These are phyloP conservation scores for Fragaria iinumae DNA, from an alignment of 306 rosid genomes.

Conservation along the genomic window DNA sequence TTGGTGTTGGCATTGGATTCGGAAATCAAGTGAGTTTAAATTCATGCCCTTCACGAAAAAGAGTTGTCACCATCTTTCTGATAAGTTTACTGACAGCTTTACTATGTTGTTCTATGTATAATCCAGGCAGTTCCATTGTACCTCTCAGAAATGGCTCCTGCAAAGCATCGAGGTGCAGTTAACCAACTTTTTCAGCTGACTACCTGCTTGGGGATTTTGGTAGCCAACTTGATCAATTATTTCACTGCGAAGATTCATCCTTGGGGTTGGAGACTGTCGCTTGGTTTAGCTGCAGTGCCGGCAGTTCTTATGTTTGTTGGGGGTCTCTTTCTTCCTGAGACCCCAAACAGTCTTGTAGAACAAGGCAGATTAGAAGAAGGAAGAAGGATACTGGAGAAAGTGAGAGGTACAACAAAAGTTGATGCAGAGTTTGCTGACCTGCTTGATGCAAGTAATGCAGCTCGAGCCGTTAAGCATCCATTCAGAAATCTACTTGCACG, in stretches of 20 bases:
- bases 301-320: conserved; percentile 80
- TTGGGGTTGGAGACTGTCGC: conserved; percentile 89
- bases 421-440: conserved; percentile 90
- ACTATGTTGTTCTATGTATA: conserved; percentile 12
- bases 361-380: conserved; percentile 70
- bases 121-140: conserved; percentile 84
- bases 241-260: conserved; percentile 65
- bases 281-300: conserved; percentile 79
- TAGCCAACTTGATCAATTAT: conserved; percentile 65
- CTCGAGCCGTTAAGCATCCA: conserved; percentile 55
- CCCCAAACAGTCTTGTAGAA: conserved; percentile 90
- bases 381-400: conserved; percentile 64
- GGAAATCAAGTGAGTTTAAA: conserved; percentile 75
- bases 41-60: neutral
- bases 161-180: conserved; percentile 76
- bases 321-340: conserved; percentile 77
- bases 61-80: neutral
- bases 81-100: conserved; percentile 6
- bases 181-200: conserved; percentile 94
- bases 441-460: conserved; percentile 75
- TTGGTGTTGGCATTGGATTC: conserved; percentile 86
- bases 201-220: conserved; percentile 64
- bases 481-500: conserved; percentile 63
- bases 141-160: conserved; percentile 92
- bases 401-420: conserved; percentile 80